Base-by-base conservation (phyloP, 768 basidiomycete genomes). In the Nidularia pulvinata region DNA sequence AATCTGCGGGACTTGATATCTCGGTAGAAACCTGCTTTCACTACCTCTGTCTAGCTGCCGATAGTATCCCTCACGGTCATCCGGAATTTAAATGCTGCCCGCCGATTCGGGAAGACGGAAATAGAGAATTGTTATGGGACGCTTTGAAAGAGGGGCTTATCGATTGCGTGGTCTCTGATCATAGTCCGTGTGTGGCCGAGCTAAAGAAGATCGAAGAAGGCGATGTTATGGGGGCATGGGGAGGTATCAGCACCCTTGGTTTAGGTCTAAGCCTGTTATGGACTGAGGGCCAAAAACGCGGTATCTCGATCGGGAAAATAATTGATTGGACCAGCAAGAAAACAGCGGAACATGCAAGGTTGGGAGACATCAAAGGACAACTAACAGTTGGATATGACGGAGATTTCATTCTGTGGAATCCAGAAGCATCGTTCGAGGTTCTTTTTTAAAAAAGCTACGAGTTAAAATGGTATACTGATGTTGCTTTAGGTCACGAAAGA, bases 11-110 rank as follows among this genome's bases (percentile, higher is more conserved):
- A 0, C 69, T 84, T 34, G 85, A 86, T 7, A 73, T 99, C 49
- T 93, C 94, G 0, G 92, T 94, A 48, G 96, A 99, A 76, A 99
- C 96, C 1, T 98, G 95, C 69, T 98, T 96, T 72, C 96, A 99
- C 69, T 99, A 99, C 72, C 84, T 98, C 19, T 85, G 85, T 60
- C 82, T 97, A 6, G 75, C 81, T 39, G 80, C 93, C 0, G 81
- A 85, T 51, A 71, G 82, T 46, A 88, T 97, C 54, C 93, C 92
- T 5, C 66, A 80, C 53, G 88, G 89, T 7, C 82, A 71, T 22
- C 88, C 95, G 48, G 87, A 95, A 67, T 95, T 93, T 79, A 97
- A 98, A 67, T 99, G 96, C 65, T 97, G 94, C 66, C 96, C 96
- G 3, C 97, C 96, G 4, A 90, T 99, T 56, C 84, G 96, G 45